Evolutionary conservation across 108 stramenopile genomes (phyloP).

Genomic region (Cyclotella baltica): DNA sequence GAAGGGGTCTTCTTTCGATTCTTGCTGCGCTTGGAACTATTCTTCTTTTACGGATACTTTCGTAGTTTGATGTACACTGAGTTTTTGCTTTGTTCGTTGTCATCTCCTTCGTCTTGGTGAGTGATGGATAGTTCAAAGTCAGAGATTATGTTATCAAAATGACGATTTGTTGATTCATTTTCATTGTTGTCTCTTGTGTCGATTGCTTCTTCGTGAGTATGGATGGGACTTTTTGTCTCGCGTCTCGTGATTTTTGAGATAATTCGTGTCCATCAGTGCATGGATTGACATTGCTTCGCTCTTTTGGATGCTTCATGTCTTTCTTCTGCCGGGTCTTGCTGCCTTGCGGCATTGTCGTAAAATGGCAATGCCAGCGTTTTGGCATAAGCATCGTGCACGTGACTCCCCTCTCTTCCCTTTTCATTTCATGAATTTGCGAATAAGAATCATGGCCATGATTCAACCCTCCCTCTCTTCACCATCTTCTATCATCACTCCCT

Average conservation of each 20-base stretch:
- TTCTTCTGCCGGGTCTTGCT: no score
- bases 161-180: conserved; percentile 41
- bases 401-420: background rate
- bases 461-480: background rate
- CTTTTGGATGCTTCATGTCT: no score
- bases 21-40: background rate
- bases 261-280: background rate
- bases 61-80: background rate
- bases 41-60: conserved; percentile 5
- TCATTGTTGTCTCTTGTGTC: background rate
- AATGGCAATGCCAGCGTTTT: no score
- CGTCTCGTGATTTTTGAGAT: background rate
- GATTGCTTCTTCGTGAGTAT: background rate
- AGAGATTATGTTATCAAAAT: conserved; percentile 51
- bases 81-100: background rate
- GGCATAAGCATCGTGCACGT: background rate
- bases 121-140: conserved; percentile 36
- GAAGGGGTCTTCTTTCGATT: no score
- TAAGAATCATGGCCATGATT: no score
- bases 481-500: conserved; percentile 5
- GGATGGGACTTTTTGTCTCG: background rate
- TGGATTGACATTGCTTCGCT: no score
- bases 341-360: no score
- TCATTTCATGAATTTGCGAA: no score
- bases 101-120: background rate